A percentile compares a stretch with the other conserved stretches of the same genome.
Evolutionary conservation across 495 filamentous ascomycete genomes (phyloP).

Genomic region (Hypoxylon rickii): DNA sequence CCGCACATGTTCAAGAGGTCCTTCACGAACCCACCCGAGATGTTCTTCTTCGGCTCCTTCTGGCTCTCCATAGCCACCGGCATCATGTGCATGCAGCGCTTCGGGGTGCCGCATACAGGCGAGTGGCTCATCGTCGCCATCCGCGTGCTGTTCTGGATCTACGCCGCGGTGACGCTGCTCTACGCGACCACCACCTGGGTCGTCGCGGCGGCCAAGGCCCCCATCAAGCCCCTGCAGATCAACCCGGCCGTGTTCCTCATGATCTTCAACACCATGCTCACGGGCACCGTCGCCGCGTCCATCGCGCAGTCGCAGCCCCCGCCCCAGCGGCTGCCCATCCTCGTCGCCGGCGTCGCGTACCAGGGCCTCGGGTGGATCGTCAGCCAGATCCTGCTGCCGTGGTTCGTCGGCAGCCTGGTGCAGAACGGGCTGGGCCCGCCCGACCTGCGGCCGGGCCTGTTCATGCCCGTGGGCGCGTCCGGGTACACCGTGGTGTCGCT

Average conservation of each 20-base stretch:
- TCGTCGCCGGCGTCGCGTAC: conserved; percentile 53
- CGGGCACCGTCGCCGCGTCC: conserved; percentile 54
- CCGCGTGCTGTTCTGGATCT: conserved; percentile 55
- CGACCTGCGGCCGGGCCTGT: conserved; percentile 65
- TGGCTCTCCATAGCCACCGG: conserved; percentile 69
- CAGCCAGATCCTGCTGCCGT: conserved; percentile 56
- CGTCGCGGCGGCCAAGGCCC: conserved; percentile 51
- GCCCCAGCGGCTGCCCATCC: conserved; percentile 47
- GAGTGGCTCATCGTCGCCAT: conserved; percentile 43
- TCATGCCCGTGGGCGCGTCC: conserved; percentile 71
- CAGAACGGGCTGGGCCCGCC: conserved; percentile 47
- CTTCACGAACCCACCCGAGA: conserved; percentile 63
- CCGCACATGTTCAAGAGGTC: conserved; percentile 55
- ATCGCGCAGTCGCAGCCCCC: conserved; percentile 50
- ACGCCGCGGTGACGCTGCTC: conserved; percentile 46
- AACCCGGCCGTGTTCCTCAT: conserved; percentile 63
- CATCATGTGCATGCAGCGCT: conserved; percentile 61
- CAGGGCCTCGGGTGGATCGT: conserved; percentile 58
- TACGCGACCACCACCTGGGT: conserved; percentile 55
- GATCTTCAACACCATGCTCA: conserved; percentile 59
- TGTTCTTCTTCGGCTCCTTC: conserved; percentile 70
- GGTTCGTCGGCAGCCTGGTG: conserved; percentile 65
- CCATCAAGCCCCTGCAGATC: conserved; percentile 42
- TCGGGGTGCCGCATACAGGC: conserved; percentile 53
- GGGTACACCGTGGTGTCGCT: conserved; percentile 70